Base-by-base conservation (phyloP, 805 yeast species). In the Brettanomyces custersianus region DNA sequence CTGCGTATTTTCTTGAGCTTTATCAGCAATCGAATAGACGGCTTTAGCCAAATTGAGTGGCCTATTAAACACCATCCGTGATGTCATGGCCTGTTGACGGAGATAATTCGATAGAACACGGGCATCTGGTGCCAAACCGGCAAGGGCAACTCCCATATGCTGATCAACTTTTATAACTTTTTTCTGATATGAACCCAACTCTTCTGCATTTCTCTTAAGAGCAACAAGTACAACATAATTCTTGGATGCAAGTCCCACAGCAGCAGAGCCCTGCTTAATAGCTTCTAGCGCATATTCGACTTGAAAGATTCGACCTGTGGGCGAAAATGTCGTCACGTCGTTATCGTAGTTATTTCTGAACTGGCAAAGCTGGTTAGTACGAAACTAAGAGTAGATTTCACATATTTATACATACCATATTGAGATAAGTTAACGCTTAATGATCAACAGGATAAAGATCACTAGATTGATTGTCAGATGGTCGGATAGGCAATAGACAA, bases 41-140 rank as follows among this genome's bases (percentile, higher is more conserved):
- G 96, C 95, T 49, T 79, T 77, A 39, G 80, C 75, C 13, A 88
- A 77, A 43, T 84, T 79, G 41, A 92, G 65, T 12, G 95, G 88
- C 52, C 95, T 77, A 61, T 86, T 80, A 61, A 74, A 92, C 20
- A 88, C 77, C 70, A 90, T 70, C 51, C 75, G 82, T 23, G 90
- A 81, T 44, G 80, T 74, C 79, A 90, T 80, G 35, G 96, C 94
- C 52, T 88, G 92, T 50, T 85, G 87, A 57, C 97, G 77, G 50
- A 92, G 66, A 60, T 68, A 88, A 55, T 86, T 92, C 34, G 94
- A 79, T 48, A 92, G 69, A 26, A 92, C 94, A 47, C 99, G 72
- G 18, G 97, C 98, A 57, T 92, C 99, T 13, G 99, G 97, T 1
- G 97, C 96, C 51, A 92, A 74, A 8, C 99, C 99, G 2, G 99